These are phyloP conservation scores for Heliocybe sulcata DNA, from an alignment of 1,284 basidiomycete genomes.

Conservation along the genomic window DNA sequence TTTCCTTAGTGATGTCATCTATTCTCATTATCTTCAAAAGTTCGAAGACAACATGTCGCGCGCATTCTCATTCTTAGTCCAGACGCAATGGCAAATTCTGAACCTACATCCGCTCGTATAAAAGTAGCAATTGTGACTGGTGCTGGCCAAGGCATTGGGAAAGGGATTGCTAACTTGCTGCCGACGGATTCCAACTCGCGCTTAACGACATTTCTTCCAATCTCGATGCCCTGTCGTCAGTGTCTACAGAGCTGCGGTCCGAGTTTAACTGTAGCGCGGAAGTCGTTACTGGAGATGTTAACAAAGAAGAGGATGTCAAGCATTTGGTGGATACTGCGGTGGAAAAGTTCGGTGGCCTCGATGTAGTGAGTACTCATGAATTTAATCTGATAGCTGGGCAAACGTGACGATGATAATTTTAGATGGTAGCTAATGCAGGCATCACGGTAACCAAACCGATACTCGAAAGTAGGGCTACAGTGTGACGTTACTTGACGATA, in stretches of 20 bases:
- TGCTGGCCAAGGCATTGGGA: constrained; percentile 13
- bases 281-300: constrained; percentile 17
- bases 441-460: constrained; percentile 8
- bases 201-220: constrained; percentile 9
- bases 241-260: not conserved
- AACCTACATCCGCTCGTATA: too few species aligned
- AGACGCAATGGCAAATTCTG: too few species aligned
- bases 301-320: constrained; percentile 19
- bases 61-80: too few species aligned
- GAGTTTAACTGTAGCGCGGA: not conserved
- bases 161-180: constrained; percentile 14
- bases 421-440: constrained; percentile 21
- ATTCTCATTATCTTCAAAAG: too few species aligned
- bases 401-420: not conserved
- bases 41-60: too few species aligned
- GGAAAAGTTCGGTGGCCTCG: constrained; percentile 18
- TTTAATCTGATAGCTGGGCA: not conserved
- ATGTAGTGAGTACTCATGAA: constrained; percentile 14
- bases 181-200: constrained; percentile 12
- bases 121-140: constrained; percentile 14
- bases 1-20: too few species aligned
- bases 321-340: constrained; percentile 16
- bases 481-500: not conserved
- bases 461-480: constrained; percentile 10
- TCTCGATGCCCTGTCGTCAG: not conserved